Base-by-base conservation (phyloP, 1,284 basidiomycete genomes). In the Leccinum ponderosum region DNA sequence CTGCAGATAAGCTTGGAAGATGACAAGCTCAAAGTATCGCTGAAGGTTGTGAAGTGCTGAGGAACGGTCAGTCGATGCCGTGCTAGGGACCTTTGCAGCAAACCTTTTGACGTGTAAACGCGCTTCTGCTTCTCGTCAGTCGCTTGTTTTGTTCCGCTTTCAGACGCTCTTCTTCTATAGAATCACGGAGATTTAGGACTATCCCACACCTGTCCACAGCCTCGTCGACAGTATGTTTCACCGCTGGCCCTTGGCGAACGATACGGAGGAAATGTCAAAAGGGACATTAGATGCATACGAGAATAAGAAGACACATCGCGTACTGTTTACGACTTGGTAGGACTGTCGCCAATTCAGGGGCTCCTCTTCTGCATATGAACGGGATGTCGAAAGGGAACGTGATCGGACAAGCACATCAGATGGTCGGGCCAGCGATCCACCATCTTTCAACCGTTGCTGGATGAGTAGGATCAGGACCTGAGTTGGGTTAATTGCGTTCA, bases 1-100 rank as follows among this genome's bases (percentile, higher is more conserved):
- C 67, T 93, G 91, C 29, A 99, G 82, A 73, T 97, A 99, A 1
- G 95, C 90, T 73, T 97, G 94, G 80, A 99, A 98, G 33, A 97
- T 84, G 63, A 98, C 89, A 20, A 99, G 83, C 73, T 93, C 89
- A 65, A 95, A 97, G 77, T 98, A 98, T 66, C 91, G 87, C 58
- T 89, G 82, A 22, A 97, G 81, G 68, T 92, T 90, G 65, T 92
- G 87, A 53, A 97, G 76, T 6, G 91, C 94, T 87, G 67, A 39
- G 55, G 48, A 51, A 31, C 3, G n/a, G 27, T 64, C 27, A 63
- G 47, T 53, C 7, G 15, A 48, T 17, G 42, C 11, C 20, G 54
- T 37, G 22, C 14, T 22, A 3, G 3, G n/a, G 8, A 37, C 17
- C 27, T 15, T 48, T 56, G 56, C 66, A n/a, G 66, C 76, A 57